Percentiles rank a stretch among this genome's conserved stretches.
These are phyloP conservation scores for Massariosphaeria phaeospora DNA, from an alignment of 495 filamentous ascomycete species.

Conservation along the genomic window DNA sequence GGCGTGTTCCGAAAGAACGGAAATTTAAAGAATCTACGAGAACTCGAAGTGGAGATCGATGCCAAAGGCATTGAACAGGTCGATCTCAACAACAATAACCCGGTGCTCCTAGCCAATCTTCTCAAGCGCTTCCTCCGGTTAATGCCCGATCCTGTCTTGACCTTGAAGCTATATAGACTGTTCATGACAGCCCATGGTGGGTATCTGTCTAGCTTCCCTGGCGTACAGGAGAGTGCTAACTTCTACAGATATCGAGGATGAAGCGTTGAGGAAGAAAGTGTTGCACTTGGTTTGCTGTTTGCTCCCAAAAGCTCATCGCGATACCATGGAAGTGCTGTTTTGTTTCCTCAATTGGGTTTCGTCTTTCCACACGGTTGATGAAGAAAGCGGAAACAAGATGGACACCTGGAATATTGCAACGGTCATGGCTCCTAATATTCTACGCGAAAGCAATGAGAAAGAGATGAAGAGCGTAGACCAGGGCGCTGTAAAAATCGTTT, in stretches of 20 bases:
- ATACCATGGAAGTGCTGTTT: conserved; percentile 92
- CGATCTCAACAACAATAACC: conserved; percentile 75
- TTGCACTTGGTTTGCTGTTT: conserved; percentile 91
- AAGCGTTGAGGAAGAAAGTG: conserved; percentile 74
- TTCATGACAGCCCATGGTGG: conserved; percentile 84
- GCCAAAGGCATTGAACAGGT: conserved; percentile 71
- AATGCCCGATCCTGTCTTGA: conserved; percentile 90
- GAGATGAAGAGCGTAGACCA: conserved; percentile 50
- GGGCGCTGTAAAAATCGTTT: conserved; percentile 79
- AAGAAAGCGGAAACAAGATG: conserved; percentile 94
- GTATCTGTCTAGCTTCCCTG: conserved; percentile 27
- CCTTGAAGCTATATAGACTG: conserved; percentile 86
- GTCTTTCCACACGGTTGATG: conserved; percentile 94
- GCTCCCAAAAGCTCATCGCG: conserved; percentile 85
- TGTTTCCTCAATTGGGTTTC: conserved; percentile 96
- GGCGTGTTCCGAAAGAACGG: conserved; percentile 99
- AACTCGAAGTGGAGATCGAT: conserved; percentile 78
- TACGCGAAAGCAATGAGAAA: conserved; percentile 60
- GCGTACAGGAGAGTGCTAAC: neutral
- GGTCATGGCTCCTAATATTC: conserved; percentile 95
- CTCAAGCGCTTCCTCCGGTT: conserved; percentile 94
- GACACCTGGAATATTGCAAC: conserved; percentile 97
- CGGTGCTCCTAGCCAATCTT: conserved; percentile 89
- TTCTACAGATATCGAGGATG: conserved; percentile 68
- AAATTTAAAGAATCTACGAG: conserved; percentile 85